These are phyloP conservation scores for Colletotrichum abscissum DNA, from an alignment of 2,329 filamentous ascomycete species.

Conservation along the genomic window DNA sequence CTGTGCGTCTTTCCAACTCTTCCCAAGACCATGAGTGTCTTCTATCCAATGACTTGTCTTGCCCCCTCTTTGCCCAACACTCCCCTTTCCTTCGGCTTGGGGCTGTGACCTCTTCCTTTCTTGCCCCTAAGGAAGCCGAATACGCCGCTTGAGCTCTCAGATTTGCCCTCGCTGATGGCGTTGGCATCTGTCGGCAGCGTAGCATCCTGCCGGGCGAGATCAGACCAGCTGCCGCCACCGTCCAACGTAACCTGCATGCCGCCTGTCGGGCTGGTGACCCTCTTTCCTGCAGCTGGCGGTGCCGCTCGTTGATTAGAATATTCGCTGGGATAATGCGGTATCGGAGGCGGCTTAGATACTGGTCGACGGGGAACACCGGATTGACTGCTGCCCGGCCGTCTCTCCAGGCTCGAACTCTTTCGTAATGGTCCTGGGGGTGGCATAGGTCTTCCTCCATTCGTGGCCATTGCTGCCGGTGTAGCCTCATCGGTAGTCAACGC, in stretches of 20 bases:
- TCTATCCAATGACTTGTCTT: conserved; percentile 78
- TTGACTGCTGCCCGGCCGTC: conserved; percentile 36
- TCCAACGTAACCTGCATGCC: conserved; percentile 93
- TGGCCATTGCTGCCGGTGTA: conserved; percentile 49
- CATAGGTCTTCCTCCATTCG: conserved; percentile 38
- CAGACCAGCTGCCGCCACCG: conserved; percentile 89
- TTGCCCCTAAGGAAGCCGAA: conserved; percentile 91
- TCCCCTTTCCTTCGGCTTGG: conserved; percentile 92
- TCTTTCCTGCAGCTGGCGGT: conserved; percentile 66
- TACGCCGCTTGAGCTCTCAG: conserved; percentile 78
- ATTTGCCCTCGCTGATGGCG: conserved; percentile 62
- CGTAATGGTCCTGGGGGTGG: conserved; percentile 25
- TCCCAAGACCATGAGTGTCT: background rate
- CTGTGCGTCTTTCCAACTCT: conserved; percentile 22
- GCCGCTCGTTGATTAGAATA: conserved; percentile 49
- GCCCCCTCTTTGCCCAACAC: conserved; percentile 96
- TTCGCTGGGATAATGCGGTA: conserved; percentile 60
- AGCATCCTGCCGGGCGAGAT: conserved; percentile 85
- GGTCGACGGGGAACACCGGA: conserved; percentile 31
- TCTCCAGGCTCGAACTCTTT: conserved; percentile 33
- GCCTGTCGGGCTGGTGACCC: conserved; percentile 81
- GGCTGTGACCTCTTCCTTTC: conserved; percentile 89
- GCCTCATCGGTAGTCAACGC: conserved; percentile 65
- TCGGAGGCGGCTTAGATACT: conserved; percentile 43
- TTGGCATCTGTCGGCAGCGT: conserved; percentile 77